These are phyloP conservation scores for Lolium perenne DNA, from an alignment of 176 grass and related monocot species.

Conservation along the genomic window DNA sequence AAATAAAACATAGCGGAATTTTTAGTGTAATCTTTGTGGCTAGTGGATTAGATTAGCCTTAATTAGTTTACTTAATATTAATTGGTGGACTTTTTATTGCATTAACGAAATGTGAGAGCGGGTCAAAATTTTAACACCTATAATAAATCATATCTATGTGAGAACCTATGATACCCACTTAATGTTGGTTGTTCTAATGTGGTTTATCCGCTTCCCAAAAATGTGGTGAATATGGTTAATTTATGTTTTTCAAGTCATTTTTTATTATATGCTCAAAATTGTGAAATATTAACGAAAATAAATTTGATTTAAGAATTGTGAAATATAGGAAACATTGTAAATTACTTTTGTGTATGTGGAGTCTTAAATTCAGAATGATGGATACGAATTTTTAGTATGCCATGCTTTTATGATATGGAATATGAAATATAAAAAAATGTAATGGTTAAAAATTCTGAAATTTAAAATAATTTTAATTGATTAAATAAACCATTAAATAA, in stretches of 20 bases:
- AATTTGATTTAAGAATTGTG: background rate
- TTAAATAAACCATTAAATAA: background rate
- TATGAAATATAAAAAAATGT: background rate
- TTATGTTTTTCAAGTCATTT: background rate
- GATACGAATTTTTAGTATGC: background rate
- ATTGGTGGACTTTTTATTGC: no score
- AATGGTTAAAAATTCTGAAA: no score
- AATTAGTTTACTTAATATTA: background rate
- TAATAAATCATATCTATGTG: no score
- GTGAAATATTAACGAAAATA: background rate
- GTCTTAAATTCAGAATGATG: background rate
- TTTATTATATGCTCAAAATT: background rate
- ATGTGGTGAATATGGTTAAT: background rate
- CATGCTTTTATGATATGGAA: background rate
- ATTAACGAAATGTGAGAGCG: no score
- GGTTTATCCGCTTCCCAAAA: background rate
- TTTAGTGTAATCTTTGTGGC: background rate
- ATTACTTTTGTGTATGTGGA: background rate
- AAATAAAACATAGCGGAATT: background rate
- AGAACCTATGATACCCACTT: no score
- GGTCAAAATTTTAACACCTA: no score
- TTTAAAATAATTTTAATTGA: background rate
- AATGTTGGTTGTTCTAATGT: background rate
- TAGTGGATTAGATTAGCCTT: background rate
- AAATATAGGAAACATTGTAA: background rate